Evolutionary conservation across 768 basidiomycete genomes (phyloP), one percentile per base, ranked within the genome.

Genomic region (Clitopilus hobsonii): DNA sequence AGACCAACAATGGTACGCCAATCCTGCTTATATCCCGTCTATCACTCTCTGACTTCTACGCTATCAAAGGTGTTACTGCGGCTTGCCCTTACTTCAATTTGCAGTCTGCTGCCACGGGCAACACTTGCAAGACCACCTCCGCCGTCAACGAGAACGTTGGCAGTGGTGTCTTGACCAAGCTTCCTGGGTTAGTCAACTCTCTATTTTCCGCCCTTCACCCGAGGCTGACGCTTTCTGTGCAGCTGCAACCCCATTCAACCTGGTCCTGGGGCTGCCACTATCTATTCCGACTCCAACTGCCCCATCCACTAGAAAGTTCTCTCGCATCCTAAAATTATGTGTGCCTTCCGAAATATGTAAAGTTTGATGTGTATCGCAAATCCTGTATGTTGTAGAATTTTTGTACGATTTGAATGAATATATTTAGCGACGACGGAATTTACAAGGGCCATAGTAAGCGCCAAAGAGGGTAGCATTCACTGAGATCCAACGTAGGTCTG

Each of bases 61-160:
- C 7, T 25, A 36, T 14, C 2, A 38, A 52, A 55, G 74, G 73
- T 14, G 67, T 71, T 29, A 71, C 74, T 1, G 68, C 66, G 54
- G 73, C 74, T 2, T 77, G 76, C 62, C 58, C 67, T 3, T 75
- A 69, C 67, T 64, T 76, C 30, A 76, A 61, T 10, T 68, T 75
- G 5, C 57, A 57, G 4, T 52, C 61, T 6, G 67, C 68, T 5
- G 54, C 61, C 14, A 53, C 56, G 20, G 68, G 65, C 6, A 58
- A 62, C 14, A 32, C 61, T 13, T 75, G 74, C 63, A 75, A 70
- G 57, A 65, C 67, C 16, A 28, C 58, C 14, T 58, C 73, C 5
- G 60, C 65, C 14, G 67, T 76, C 28, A 63, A 67, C 27, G 68
- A 69, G 51, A 11, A 36, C 13, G 51, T 49, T 38, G 60, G 65